Evolutionary conservation across 331 rosid species (phyloP), one percentile per base, ranked within the genome.

Genomic region (Quercus lobata): DNA sequence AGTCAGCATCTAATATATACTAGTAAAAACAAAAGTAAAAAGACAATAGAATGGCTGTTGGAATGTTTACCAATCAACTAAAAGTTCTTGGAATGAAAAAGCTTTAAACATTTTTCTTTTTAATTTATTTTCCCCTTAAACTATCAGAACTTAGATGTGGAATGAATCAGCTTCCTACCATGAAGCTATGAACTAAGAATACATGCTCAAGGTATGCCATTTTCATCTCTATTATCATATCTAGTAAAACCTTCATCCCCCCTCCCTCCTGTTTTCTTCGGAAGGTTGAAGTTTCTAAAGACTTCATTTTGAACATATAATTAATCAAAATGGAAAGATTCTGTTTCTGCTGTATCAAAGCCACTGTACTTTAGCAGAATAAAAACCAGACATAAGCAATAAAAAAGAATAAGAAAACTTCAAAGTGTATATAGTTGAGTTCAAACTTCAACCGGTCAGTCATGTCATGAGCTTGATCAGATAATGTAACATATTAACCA

Each of bases 1-100:
- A 17, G 15, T 46, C 19, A 61, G 80, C 22, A 35, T 25, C 68
- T 41, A 86, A 56, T 73, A 84, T 69, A 6, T 78, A 41, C 46
- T 7, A 9, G 60, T 30, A 75, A 56, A 52, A 74, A 58, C 57
- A 72, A 57, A 24, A 7, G 54, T 34, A 27, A 58, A 19, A 25
- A 35, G 29, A 22, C 57, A 56, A 60, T n/a, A 30, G 21, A 12
- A 58, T 27, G 10, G 17, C 72, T 9, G 19, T 68, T 60, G 16
- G 72, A 19, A 4, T 68, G 72, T 46, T 68, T 18, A 18, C 24
- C 17, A n/a, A 21, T 34, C 27, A 68, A 68, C 35, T 34, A 27
- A 4, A 68, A 68, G 4, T 68, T 7, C 9, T 9, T 4, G 52
- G 5, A 68, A 68, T 34, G 19, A 19, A 68, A 34, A 19, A 9